These are phyloP conservation scores for Schizophyllum commune DNA, from an alignment of 1,284 basidiomycete species.

Conservation along the genomic window DNA sequence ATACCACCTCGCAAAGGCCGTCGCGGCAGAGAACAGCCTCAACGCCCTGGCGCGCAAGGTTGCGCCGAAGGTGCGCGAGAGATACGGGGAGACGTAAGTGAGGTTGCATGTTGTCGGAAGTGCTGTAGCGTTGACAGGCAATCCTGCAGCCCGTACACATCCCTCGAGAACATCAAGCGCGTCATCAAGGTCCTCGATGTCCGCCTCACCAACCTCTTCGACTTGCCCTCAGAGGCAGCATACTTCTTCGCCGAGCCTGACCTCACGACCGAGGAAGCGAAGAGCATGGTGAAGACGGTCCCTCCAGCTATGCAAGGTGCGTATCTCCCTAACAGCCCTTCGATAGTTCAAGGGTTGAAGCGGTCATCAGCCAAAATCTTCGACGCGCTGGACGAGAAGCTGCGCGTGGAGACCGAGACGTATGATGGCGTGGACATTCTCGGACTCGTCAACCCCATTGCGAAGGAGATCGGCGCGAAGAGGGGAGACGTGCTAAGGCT, in stretches of 20 bases:
- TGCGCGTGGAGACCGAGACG: conserved; percentile 17
- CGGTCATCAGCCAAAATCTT: conserved; percentile 12
- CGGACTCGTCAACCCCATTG: conserved; percentile 35
- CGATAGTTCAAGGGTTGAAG: too few relatives aligned
- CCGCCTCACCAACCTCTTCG: conserved; percentile 59
- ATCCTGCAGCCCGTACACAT: conserved; percentile 36
- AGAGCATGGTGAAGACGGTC: conserved; percentile 43
- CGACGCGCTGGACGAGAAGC: conserved; percentile 10
- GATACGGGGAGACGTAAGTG: conserved; percentile 21
- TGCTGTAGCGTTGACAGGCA: neutral
- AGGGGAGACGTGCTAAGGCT: conserved; percentile 55
- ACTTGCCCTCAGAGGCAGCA: conserved; percentile 58
- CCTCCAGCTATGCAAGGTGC: conserved; percentile 36
- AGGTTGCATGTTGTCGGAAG: neutral
- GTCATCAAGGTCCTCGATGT: conserved; percentile 58
- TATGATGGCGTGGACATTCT: conserved; percentile 24
- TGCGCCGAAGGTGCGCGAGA: conserved; percentile 38
- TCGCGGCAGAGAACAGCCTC: conserved; percentile 37
- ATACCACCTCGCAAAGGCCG: conserved; percentile 53
- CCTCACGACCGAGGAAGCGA: conserved; percentile 45
- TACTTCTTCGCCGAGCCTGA: conserved; percentile 75
- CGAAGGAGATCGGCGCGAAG: conserved; percentile 32
- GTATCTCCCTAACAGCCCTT: too few relatives aligned
- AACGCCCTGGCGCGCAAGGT: conserved; percentile 40
- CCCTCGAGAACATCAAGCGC: conserved; percentile 45